These are phyloP conservation scores for Ustilago trichophora DNA, from an alignment of 1,284 basidiomycete species.

Conservation along the genomic window DNA sequence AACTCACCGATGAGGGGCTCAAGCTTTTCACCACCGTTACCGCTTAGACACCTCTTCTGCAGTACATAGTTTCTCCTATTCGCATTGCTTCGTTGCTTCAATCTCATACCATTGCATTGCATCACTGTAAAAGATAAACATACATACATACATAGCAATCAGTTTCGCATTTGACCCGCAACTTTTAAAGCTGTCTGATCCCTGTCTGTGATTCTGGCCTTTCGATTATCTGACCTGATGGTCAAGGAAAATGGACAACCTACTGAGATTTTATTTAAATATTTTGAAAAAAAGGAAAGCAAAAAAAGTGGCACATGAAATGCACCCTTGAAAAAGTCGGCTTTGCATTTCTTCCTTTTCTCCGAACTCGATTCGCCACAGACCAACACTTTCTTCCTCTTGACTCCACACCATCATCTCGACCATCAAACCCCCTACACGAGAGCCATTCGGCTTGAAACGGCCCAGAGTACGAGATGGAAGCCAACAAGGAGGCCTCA, in stretches of 20 bases:
- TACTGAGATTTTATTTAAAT: too few relatives aligned
- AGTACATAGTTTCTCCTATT: not conserved
- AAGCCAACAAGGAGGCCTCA: not conserved
- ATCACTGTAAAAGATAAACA: conserved; percentile 4
- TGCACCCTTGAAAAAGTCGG: not conserved
- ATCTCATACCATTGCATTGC: conserved; percentile 6
- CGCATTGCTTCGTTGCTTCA: conserved; percentile 2
- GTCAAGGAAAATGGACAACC: too few relatives aligned
- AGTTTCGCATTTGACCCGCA: conserved; percentile 2
- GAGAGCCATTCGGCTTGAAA: not conserved
- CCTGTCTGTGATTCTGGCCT: not conserved
- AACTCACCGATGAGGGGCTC: conserved; percentile 40
- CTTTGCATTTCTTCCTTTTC: conserved; percentile 28
- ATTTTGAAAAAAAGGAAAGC: too few relatives aligned
- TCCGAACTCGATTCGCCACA: conserved; percentile 18
- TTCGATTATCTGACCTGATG: too few relatives aligned
- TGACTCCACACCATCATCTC: not conserved
- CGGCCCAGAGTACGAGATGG: too few relatives aligned
- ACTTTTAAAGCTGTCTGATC: too few relatives aligned
- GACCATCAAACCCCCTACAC: not conserved
- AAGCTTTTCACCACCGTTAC: conserved; percentile 44
- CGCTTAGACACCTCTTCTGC: conserved; percentile 5
- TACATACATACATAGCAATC: not conserved
- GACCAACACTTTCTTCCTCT: conserved; percentile 6
- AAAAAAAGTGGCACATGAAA: not conserved